Base-by-base conservation (phyloP, 106 monocot genomes). In the Phalaenopsis aphrodite region DNA sequence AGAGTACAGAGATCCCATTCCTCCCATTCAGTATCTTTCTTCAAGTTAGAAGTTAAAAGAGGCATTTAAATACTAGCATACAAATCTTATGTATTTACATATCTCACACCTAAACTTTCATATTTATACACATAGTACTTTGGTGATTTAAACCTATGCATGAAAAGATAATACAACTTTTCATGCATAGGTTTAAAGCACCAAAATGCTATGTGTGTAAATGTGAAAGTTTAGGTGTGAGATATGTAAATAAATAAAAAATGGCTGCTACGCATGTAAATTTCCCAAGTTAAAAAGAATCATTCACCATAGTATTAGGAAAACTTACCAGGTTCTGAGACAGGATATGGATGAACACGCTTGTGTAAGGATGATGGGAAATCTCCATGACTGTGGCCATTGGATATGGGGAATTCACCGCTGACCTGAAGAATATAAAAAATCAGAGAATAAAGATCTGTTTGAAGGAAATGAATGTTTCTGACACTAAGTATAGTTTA, bases 291-390 rank as follows among this genome's bases (percentile, higher is more conserved):
- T 61, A 1, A 5, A 8, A 10, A 52, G 18, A 61, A n/a, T 18
- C 61, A 61, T 61, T 61, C 61, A 61, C n/a, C 18, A 43, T 3
- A 45, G 19, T 42, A 19, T 8, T 18, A 77, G 36, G n/a, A 18
- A 16, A 11, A 77, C 41, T 82, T 83, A 90, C 93, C 95, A 42
- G 91, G 79, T 80, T 96, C 94, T 39, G 94, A 92, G 17, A 81
- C 72, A 5, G 93, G 94, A 83, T 90, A 96, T 5, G 96, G 96
- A 85, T 94, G 91, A 24, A 96, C 78, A 10, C 96, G 88, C 79
- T 94, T 96, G 82, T 96, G 91, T 19, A 90, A 84, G 8, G 94
- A 79, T 0, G 96, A 90, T 3, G 86, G 76, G 49, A 83, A 56
- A n/a, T 94, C 96, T 52, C 87, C 91, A 56, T 86, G 78, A 80